Evolutionary conservation across 805 yeast genomes (phyloP), one percentile per base, ranked within the genome.

Genomic region (Saturnispora gosingensis): DNA sequence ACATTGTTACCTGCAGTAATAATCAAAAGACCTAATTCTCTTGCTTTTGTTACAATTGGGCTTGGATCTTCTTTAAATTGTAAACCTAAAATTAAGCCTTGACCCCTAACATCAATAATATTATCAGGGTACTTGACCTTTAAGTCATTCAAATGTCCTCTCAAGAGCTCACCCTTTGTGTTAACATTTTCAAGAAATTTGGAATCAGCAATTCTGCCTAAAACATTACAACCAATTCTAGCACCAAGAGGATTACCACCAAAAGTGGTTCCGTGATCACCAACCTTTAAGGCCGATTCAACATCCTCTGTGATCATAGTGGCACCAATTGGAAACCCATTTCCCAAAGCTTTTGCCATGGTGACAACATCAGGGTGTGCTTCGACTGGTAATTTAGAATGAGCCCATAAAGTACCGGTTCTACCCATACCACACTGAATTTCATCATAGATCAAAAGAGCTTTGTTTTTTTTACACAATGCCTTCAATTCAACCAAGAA

Each of bases 231-330:
- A 5, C 89, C 96, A 47, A 93, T 78, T 56, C 90, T 80, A 35
- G 91, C 76, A 5, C 89, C 98, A 56, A 93, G 72, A 51, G 98
- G 98, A 67, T 93, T 93, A 51, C 99, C 99, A 56, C 99, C 98
- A 64, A 85, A 91, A 0, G 99, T 91, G 3, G 98, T 91, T 52
- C 99, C 99, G 65, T 91, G 99, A 64, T 93, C 99, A 53, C 99
- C 99, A 22, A 88, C 91, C 53, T 80, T 74, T 58, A 93, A 71
- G 2, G 73, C 78, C 10, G 72, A 67, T 63, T 89, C 95, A 25
- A 93, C 85, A 47, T 78, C 75, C 57, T 88, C 93, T 50, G 87
- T 80, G 53, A 91, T 81, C 78, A 93, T 77, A 2, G 96, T 86
- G 5, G 97, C 99, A 51, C 95, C 96, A 59, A 93, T 84, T 32